Percentiles rank a stretch among this genome's conserved stretches.
phyloP scores from a whole-genome alignment of 208 protist genomes.

The Trypanosomatidae sp. region DNA sequence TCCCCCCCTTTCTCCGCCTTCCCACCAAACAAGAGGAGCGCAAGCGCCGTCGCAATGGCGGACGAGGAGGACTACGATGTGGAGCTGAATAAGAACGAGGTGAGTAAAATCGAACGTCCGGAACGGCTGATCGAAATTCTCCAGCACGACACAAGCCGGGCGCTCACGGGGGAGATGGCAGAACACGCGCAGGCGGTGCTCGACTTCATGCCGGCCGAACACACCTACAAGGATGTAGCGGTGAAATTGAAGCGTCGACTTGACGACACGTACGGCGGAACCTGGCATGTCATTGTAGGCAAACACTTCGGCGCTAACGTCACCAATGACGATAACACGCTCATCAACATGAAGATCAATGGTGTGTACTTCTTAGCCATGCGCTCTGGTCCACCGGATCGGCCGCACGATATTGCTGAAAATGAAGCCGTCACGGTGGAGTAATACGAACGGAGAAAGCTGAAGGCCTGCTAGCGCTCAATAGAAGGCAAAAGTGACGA shows the following conservation, averaged over 20 bases:
- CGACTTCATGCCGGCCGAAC: constrained; percentile 42
- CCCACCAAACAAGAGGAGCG: neutral
- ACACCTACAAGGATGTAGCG: constrained; percentile 78
- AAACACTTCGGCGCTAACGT: constrained; percentile 87
- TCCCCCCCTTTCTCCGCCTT: neutral
- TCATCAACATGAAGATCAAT: constrained; percentile 88
- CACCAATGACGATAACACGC: constrained; percentile 77
- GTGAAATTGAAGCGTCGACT: constrained; percentile 63
- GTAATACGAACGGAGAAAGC: neutral
- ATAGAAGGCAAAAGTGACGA: neutral
- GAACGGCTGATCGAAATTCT: constrained; percentile 38
- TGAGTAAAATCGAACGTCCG: constrained; percentile 30
- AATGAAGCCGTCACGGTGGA: neutral
- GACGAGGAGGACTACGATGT: constrained; percentile 59
- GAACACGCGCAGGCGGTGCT: constrained; percentile 63
- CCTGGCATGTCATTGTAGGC: constrained; percentile 88
- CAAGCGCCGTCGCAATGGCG: constrained; percentile 26
- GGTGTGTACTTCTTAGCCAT: constrained; percentile 70
- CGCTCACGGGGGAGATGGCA: constrained; percentile 61
- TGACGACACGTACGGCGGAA: constrained; percentile 60
- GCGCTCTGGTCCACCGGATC: constrained; percentile 80
- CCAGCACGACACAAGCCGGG: constrained; percentile 59
- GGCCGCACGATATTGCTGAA: constrained; percentile 20
- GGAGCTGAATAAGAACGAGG: constrained; percentile 31
- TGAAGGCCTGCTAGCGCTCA: too few species aligned